phyloP scores from a whole-genome alignment of 768 basidiomycete genomes.

The Lentinula raphanica region DNA sequence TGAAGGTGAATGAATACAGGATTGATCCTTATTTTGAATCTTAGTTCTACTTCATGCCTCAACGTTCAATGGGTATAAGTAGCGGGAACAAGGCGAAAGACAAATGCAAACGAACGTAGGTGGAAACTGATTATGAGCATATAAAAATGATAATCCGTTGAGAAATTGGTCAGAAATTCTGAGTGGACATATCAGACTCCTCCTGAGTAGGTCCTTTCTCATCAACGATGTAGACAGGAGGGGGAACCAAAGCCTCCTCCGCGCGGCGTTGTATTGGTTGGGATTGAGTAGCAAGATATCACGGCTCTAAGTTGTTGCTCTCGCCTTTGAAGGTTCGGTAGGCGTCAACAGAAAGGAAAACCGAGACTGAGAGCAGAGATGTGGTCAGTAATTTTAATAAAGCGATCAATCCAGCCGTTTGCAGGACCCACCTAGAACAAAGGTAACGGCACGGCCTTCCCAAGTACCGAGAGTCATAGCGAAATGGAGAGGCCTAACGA shows the following conservation, averaged over 20 bases:
- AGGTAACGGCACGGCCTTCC: slow-evolving; percentile 80
- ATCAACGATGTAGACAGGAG: slow-evolving; percentile 44
- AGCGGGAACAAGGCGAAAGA: background rate
- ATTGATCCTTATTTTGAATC: no score
- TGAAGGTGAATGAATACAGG: no score
- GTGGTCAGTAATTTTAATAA: no score
- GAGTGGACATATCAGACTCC: background rate
- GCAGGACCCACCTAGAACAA: slow-evolving; percentile 62
- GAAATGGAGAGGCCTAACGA: slow-evolving; percentile 55
- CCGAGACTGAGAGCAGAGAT: slow-evolving; percentile 51
- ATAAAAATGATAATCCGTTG: background rate
- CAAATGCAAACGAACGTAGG: background rate
- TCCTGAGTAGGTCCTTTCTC: background rate
- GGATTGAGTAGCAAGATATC: slow-evolving; percentile 34
- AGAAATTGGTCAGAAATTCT: background rate
- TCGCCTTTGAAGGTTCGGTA: slow-evolving; percentile 51
- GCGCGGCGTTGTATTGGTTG: slow-evolving; percentile 43
- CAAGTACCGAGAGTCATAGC: slow-evolving; percentile 72
- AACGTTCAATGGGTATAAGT: no score
- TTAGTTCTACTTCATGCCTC: no score
- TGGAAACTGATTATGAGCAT: background rate
- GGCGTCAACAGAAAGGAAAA: slow-evolving; percentile 57
- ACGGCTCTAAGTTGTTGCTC: slow-evolving; percentile 28
- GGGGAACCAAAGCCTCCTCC: slow-evolving; percentile 43
- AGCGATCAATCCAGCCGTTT: background rate